A percentile compares a stretch with the other conserved stretches of the same genome.
phyloP scores from a whole-genome alignment of 352 stramenopile species.

The Aphanomyces stellatus region DNA sequence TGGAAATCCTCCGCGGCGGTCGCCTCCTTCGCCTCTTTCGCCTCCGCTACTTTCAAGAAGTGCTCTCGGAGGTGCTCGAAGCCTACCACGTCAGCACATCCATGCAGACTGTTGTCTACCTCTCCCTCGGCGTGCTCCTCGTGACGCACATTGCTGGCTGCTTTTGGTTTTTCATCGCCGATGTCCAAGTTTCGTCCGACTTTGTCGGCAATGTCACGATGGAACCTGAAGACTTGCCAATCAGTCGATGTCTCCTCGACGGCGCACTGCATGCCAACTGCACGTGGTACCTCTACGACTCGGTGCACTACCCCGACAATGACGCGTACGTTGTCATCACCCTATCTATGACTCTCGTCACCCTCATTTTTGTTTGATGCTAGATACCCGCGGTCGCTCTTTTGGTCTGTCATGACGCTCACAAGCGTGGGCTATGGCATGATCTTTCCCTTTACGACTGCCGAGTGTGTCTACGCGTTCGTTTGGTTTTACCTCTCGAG shows the following conservation, averaged over 20 bases:
- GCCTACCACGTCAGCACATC: constrained; percentile 51
- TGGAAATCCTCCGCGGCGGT: constrained; percentile 16
- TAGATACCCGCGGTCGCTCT: constrained; percentile 68
- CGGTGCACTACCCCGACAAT: constrained; percentile 16
- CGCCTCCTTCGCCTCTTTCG: constrained; percentile 44
- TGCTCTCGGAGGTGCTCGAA: constrained; percentile 49
- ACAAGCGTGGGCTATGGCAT: constrained; percentile 72
- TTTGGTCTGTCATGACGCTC: constrained; percentile 64
- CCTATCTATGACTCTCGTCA: constrained; percentile 53
- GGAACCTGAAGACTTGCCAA: neutral
- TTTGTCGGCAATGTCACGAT: constrained; percentile 19
- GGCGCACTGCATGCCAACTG: constrained; percentile 34
- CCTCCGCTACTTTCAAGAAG: constrained; percentile 35
- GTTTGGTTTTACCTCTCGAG: constrained; percentile 56
- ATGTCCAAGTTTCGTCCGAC: constrained; percentile 35
- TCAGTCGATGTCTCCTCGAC: constrained; percentile 1
- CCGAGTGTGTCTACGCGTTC: constrained; percentile 55
- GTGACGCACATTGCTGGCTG: constrained; percentile 52
- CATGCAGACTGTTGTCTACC: constrained; percentile 37
- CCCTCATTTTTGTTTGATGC: constrained; percentile 12
- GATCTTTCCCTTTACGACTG: constrained; percentile 64
- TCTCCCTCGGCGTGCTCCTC: constrained; percentile 57
- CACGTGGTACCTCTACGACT: constrained; percentile 61
- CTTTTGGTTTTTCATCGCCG: constrained; percentile 66
- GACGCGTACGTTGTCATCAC: constrained; percentile 29